Evolutionary conservation across 2,329 filamentous ascomycete genomes (phyloP), one percentile per base, ranked within the genome.

Genomic region (Amauroascus verrucosus): DNA sequence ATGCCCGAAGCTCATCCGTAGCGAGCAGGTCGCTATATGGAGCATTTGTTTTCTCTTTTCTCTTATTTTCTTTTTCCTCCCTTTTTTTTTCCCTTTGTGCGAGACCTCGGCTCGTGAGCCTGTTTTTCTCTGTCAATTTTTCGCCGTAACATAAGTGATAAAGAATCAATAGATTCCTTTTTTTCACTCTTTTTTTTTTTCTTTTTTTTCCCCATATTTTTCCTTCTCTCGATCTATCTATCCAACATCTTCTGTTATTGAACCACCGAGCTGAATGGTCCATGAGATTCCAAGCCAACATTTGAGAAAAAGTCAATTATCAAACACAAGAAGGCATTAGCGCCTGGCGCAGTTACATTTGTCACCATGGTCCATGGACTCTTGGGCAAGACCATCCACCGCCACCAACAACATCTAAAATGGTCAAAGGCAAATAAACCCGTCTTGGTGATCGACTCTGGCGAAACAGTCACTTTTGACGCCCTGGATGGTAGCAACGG

Each of bases 401-500:
- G 61, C 30, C 62, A 66, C 33, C 66, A 66, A 48, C 60, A 65
- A 26, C 75, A 77, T 63, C 63, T 75, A 24, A 75, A 72, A 62
- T 79, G 76, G 76, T 74, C 73, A 52, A 71, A 71, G 52, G 63
- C 70, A 40, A 66, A 76, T 37, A 53, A 66, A 1, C 75, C 75
- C 1, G 70, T 70, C 22, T 62, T 76, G 43, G 75, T 70, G 1
- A 67, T 79, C 53, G 64, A 72, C 9, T 77, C 76, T 0, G 76
- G 76, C 9, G 62, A 71, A 18, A 69, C 69, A 13, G 63, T 79
- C 49, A 70, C 70, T 22, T 77, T 79, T 56, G 73, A 75, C 59
- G 67, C 76, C 24, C 69, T 71, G 18, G 76, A 78, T 57, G 75
- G 75, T 43, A 74, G 72, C 56, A 73, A 75, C 60, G 75, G 76